phyloP scores from a whole-genome alignment of 2,329 filamentous ascomycete genomes.

The Simplicillium aogashimaense region DNA sequence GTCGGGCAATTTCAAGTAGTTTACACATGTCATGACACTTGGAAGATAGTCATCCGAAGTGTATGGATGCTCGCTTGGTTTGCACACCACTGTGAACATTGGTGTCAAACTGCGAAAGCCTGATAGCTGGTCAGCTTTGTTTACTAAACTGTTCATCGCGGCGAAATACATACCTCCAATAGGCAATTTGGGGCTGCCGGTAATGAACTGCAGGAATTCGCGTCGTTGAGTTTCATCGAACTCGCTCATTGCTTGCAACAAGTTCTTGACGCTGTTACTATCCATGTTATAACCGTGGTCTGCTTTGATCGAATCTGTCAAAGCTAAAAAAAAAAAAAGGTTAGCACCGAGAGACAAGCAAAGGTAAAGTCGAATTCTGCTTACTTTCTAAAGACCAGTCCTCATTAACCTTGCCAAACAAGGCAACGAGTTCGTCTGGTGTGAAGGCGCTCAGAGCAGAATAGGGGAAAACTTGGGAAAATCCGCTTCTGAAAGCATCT shows the following conservation, averaged over 20 bases:
- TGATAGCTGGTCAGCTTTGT: slow-evolving; percentile 30
- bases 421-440: slow-evolving; percentile 84
- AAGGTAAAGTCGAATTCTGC: slow-evolving; percentile 31
- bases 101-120: slow-evolving; percentile 95
- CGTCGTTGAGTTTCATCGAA: slow-evolving; percentile 64
- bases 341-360: slow-evolving; percentile 6
- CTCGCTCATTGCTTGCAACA: slow-evolving; percentile 92
- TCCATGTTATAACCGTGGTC: slow-evolving; percentile 99
- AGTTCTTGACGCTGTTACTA: slow-evolving; percentile 86
- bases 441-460: slow-evolving; percentile 88
- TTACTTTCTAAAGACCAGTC: slow-evolving; percentile 97
- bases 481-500: slow-evolving; percentile 82
- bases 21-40: slow-evolving; percentile 99
- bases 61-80: slow-evolving; percentile 91
- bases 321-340: slow-evolving; percentile 41
- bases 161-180: slow-evolving; percentile 71
- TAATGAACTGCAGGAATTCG: slow-evolving; percentile 95
- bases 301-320: slow-evolving; percentile 97
- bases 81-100: slow-evolving; percentile 98
- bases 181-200: slow-evolving; percentile 92
- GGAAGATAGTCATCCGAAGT: slow-evolving; percentile 96
- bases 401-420: slow-evolving; percentile 88
- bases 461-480: slow-evolving; percentile 95
- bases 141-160: too few species aligned
- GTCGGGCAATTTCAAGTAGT: slow-evolving; percentile 95